Conservation (phyloP, 257 asterid species). For the Mentha longifolia region DNA sequence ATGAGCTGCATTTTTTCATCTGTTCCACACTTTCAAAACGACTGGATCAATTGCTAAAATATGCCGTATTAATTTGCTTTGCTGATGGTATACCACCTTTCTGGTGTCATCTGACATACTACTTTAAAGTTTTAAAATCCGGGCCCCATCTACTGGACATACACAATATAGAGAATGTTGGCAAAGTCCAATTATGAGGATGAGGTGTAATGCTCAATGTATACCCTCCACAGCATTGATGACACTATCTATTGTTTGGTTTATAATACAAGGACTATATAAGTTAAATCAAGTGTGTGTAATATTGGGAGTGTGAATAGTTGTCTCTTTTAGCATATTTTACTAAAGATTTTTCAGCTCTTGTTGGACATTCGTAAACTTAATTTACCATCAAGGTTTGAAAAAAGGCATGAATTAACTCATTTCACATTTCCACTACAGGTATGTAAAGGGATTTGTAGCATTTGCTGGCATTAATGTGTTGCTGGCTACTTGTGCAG, state of each 20-base stretch:
- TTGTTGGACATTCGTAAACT: conserved; percentile 1
- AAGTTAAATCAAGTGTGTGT: neutral
- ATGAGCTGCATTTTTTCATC: neutral
- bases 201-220: conserved; percentile 10
- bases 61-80: conserved; percentile 8
- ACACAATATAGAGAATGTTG: conserved; percentile 8
- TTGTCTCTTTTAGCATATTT: neutral
- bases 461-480: conserved; percentile 71
- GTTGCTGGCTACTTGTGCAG: conserved; percentile 74
- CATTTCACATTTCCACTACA: conserved; percentile 54
- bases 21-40: neutral
- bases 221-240: conserved; percentile 14
- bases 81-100: neutral
- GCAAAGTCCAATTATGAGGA: conserved; percentile 11
- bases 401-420: conserved; percentile 31
- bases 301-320: neutral
- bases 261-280: neutral
- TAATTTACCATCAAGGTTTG: conserved; percentile 29
- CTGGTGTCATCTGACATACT: neutral
- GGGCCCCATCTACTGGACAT: neutral
- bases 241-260: neutral
- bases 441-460: conserved; percentile 64
- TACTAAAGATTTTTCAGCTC: conserved; percentile 9
- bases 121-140: neutral
- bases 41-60: conserved; percentile 1